Conservation (phyloP, 805 yeast species). For the Candida coleopterorum region DNA sequence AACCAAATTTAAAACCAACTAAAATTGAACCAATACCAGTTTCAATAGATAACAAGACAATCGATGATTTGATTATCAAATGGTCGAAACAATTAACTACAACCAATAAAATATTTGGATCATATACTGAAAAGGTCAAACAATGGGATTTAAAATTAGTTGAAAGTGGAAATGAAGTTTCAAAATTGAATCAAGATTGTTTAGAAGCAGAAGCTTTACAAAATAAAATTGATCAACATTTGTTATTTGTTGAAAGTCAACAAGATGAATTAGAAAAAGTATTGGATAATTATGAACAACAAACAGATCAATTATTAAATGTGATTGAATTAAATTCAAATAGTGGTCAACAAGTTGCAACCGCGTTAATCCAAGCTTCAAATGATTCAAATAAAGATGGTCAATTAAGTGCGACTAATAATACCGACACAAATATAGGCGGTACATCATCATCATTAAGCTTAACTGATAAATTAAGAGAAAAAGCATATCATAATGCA, state of each 20-base stretch:
- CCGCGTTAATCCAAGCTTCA: slow-evolving; percentile 5
- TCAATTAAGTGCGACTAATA: not conserved
- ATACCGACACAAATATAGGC: not conserved
- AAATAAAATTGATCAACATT: slow-evolving; percentile 77
- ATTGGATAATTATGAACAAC: slow-evolving; percentile 76
- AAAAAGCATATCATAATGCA: slow-evolving; percentile 83
- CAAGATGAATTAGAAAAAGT: slow-evolving; percentile 86
- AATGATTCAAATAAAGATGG: not conserved
- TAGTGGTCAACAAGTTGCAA: slow-evolving; percentile 19
- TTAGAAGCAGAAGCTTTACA: slow-evolving; percentile 82
- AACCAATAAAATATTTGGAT: slow-evolving; percentile 68
- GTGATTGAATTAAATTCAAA: slow-evolving; percentile 27
- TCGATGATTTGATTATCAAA: slow-evolving; percentile 86
- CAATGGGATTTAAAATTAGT: slow-evolving; percentile 85
- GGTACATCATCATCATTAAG: slow-evolving; percentile 22
- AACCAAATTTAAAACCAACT: slow-evolving; percentile 41
- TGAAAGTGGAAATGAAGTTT: slow-evolving; percentile 78
- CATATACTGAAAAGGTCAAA: slow-evolving; percentile 68
- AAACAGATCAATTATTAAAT: slow-evolving; percentile 49
- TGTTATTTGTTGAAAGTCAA: slow-evolving; percentile 82
- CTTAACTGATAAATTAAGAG: slow-evolving; percentile 80
- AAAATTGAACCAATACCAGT: slow-evolving; percentile 63
- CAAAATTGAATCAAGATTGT: slow-evolving; percentile 72
- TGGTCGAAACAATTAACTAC: slow-evolving; percentile 86
- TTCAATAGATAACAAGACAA: slow-evolving; percentile 81